Conservation (phyloP, 805 yeast genomes). For the Blastobotrys chiropterorum region DNA sequence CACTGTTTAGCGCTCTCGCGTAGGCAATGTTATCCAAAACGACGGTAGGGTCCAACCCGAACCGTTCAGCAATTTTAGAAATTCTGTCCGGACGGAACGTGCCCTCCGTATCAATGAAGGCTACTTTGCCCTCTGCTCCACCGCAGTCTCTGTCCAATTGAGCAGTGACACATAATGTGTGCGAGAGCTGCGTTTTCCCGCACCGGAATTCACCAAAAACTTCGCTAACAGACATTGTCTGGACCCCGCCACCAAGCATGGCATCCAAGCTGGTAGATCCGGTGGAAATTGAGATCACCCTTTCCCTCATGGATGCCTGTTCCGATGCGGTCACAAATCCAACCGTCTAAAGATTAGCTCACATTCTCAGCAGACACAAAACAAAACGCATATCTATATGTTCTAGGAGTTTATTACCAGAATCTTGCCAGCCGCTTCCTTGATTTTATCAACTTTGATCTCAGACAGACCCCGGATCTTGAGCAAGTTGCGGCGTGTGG, state of each 20-base stretch:
- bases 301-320: constrained; percentile 58
- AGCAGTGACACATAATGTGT: constrained; percentile 69
- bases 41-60: constrained; percentile 61
- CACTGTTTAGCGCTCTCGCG: constrained; percentile 71
- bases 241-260: constrained; percentile 67
- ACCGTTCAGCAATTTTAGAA: constrained; percentile 58
- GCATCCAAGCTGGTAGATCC: constrained; percentile 67
- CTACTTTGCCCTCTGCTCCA: constrained; percentile 77
- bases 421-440: constrained; percentile 64
- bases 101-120: constrained; percentile 76
- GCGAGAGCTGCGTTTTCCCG: constrained; percentile 78
- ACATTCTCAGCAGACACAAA: too few relatives aligned
- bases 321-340: constrained; percentile 72
- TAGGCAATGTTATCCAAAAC: constrained; percentile 61
- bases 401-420: constrained; percentile 34
- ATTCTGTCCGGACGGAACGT: constrained; percentile 71
- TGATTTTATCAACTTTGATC: constrained; percentile 70
- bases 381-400: too few relatives aligned
- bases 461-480: constrained; percentile 69
- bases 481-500: constrained; percentile 58
- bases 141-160: constrained; percentile 58
- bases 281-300: constrained; percentile 60
- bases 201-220: constrained; percentile 78
- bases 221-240: constrained; percentile 72
- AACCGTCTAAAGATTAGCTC: constrained; percentile 45